Evolutionary conservation across 257 asterid genomes (phyloP).

Genomic region (Nicotiana attenuata): DNA sequence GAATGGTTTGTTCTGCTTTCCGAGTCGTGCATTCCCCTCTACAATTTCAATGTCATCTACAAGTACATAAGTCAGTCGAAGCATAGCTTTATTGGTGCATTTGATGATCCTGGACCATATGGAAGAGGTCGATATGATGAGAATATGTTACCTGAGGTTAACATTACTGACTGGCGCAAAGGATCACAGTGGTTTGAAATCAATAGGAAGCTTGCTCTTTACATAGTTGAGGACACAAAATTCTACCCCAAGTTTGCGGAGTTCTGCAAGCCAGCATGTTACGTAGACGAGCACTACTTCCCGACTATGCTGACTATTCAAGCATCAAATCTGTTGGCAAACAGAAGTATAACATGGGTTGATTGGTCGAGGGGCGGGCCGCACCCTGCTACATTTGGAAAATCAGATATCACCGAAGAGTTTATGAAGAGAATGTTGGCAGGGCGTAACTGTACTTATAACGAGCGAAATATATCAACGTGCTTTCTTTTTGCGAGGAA

Average conservation of each 20-base stretch:
- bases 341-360: constrained; percentile 45
- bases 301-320: constrained; percentile 42
- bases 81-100: constrained; percentile 43
- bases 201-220: constrained; percentile 39
- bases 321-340: constrained; percentile 32
- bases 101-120: constrained; percentile 50
- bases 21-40: constrained; percentile 47
- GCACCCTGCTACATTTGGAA: constrained; percentile 48
- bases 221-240: constrained; percentile 32
- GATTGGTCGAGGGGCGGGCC: constrained; percentile 55
- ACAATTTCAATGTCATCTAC: constrained; percentile 35
- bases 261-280: constrained; percentile 40
- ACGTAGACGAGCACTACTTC: constrained; percentile 47
- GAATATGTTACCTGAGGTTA: constrained; percentile 40
- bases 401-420: constrained; percentile 36
- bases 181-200: constrained; percentile 50
- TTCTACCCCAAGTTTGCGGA: constrained; percentile 29
- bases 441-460: constrained; percentile 28
- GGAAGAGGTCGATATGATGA: constrained; percentile 37
- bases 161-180: constrained; percentile 40
- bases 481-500: constrained; percentile 48
- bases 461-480: constrained; percentile 19
- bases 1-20: constrained; percentile 49
- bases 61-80: constrained; percentile 33
- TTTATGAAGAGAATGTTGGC: constrained; percentile 35